A percentile compares a stretch with the other conserved stretches of the same genome.
These are phyloP conservation scores for Rachicladosporium sp. DNA, from an alignment of 2,329 filamentous ascomycete genomes.

Conservation along the genomic window DNA sequence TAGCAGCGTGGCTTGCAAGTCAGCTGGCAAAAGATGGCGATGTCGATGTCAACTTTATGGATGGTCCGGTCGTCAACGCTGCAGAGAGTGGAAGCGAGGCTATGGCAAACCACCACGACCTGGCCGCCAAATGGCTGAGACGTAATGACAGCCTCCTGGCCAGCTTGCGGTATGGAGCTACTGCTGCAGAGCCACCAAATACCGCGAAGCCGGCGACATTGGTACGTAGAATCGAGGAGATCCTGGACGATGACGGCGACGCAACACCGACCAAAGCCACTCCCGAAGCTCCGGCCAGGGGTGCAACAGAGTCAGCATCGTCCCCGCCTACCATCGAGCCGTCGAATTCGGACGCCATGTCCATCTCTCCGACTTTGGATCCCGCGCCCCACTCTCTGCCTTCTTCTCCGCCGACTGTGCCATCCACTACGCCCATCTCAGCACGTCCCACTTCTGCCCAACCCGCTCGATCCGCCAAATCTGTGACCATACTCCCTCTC, in stretches of 20 bases:
- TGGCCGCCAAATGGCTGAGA: constrained; percentile 57
- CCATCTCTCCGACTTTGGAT: too few relatives aligned
- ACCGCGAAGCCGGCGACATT: background rate
- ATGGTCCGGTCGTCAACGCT: constrained; percentile 33
- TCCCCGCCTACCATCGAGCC: too few relatives aligned
- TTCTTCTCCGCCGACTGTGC: too few relatives aligned
- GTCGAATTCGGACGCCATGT: too few relatives aligned
- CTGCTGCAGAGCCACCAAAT: too few relatives aligned
- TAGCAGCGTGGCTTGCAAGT: constrained; percentile 52
- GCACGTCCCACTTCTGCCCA: constrained; percentile 32
- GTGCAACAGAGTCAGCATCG: too few relatives aligned
- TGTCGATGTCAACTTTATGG: constrained; percentile 37
- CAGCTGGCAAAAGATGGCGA: constrained; percentile 41
- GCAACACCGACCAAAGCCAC: constrained; percentile 1
- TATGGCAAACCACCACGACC: constrained; percentile 46
- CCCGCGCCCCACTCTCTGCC: too few relatives aligned
- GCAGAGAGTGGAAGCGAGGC: constrained; percentile 23
- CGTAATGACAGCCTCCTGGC: constrained; percentile 54
- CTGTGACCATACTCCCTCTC: constrained; percentile 63
- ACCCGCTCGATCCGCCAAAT: constrained; percentile 31
- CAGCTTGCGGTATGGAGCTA: constrained; percentile 20
- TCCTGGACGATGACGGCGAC: constrained; percentile 13
- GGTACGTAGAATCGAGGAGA: constrained; percentile 13
- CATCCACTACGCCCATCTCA: constrained; percentile 53
- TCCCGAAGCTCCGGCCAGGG: too few relatives aligned